phyloP scores from a whole-genome alignment of 176 grass and related monocot species.

The Cymbopogon citratus region DNA sequence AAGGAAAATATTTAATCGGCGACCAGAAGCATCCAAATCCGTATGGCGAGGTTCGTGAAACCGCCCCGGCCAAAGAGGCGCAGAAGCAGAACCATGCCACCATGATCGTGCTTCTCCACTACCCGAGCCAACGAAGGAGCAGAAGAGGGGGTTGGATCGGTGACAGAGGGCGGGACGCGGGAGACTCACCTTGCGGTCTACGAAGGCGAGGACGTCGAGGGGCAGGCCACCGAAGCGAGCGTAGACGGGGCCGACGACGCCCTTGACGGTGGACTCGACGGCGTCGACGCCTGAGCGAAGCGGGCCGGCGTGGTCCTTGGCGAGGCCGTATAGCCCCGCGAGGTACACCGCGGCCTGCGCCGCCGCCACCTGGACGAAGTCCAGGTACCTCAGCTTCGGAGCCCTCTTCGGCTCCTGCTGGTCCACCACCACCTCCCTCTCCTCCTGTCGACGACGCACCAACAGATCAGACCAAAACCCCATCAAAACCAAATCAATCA shows the following conservation, averaged over 20 bases:
- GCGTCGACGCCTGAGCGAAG: conserved; percentile 57
- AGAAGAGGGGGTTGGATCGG: background rate
- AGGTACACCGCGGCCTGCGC: conserved; percentile 47
- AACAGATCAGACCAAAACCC: background rate
- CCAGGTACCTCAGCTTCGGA: conserved; percentile 54
- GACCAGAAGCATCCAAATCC: background rate
- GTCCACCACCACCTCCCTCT: conserved; percentile 22
- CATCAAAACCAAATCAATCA: background rate
- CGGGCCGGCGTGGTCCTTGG: conserved; percentile 73
- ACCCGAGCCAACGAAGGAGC: background rate
- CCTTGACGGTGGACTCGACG: conserved; percentile 58
- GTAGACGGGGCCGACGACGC: conserved; percentile 51
- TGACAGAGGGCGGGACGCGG: background rate
- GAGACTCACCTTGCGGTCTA: conserved; percentile 61
- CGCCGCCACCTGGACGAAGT: conserved; percentile 49
- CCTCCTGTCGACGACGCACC: background rate
- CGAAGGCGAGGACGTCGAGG: conserved; percentile 60
- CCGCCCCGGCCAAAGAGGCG: background rate
- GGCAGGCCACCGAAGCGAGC: conserved; percentile 45
- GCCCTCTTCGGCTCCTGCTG: background rate
- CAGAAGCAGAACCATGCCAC: background rate
- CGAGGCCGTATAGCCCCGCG: conserved; percentile 53
- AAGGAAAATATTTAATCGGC: conserved; percentile 11
- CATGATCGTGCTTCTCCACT: background rate
- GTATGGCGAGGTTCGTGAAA: background rate